Base-by-base conservation (phyloP, 371 early-diverging fungal species). In the Apophysomyces trapeziformis region DNA sequence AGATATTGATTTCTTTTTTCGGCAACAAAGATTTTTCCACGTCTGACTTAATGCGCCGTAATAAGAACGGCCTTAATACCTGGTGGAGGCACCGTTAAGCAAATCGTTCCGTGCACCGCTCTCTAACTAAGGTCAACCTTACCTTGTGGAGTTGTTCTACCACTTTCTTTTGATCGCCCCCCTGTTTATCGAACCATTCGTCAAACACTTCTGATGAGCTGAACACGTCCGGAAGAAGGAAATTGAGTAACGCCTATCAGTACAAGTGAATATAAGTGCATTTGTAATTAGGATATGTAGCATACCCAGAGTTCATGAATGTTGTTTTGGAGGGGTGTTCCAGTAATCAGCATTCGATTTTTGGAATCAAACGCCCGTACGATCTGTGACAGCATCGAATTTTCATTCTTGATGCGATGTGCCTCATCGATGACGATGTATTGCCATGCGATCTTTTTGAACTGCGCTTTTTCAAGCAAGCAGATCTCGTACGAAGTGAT, bases 311-410 rank as follows among this genome's bases (percentile, higher is more conserved):
- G 87, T 82, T 99, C 99, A 72, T 93, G 95, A 8, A 99, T 79
- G 71, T 99, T 99, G 87, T 99, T 99, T 78, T 99, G 97, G 18
- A 98, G 86, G 9, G 99, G 99, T 1, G 99, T 99, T 64, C 99
- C 99, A 0, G 99, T 99, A 38, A 99, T 89, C 47, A 99, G 80
- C 57, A 99, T 88, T 60, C 99, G 92, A 72, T 97, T 94, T 62
- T 91, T 84, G 50, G 96, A 95, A 36, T 90, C 82, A 66, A 99
- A 86, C 41, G 88, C 81, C 61, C 97, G 92, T 13, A 99, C 92
- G 21, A 96, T 92, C 70, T 93, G 93, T 1, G 96, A 95, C 26
- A 99, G 88, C 77, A 91, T 89, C 1, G 97, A 95, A 76, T 97
- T 96, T 77, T 96, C 95, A 77, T 99, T 99, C 82, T 99, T 99